Percentiles rank a stretch among this genome's conserved stretches.
These are phyloP conservation scores for Rhodotorula sp. DNA, from an alignment of 1,284 basidiomycete genomes.

Conservation along the genomic window DNA sequence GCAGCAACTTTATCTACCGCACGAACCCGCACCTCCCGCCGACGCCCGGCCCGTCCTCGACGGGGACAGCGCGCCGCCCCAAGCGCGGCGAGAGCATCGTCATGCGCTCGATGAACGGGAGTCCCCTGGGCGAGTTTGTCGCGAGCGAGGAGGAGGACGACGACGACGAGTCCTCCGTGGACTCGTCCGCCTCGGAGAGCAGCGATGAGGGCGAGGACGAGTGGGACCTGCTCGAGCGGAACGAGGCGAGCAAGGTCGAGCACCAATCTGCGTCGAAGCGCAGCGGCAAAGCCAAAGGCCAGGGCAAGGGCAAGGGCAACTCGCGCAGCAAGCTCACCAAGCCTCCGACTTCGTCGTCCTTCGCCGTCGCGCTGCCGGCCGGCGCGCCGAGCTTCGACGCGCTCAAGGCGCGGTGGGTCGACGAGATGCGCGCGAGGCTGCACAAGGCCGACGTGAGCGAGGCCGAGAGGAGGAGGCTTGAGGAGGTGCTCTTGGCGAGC, in stretches of 20 bases:
- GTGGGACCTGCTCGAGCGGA: slow-evolving; percentile 30
- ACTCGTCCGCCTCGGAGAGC: too few species aligned
- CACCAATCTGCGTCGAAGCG: slow-evolving; percentile 4
- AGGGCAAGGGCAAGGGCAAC: not conserved
- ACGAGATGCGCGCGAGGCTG: slow-evolving; percentile 4
- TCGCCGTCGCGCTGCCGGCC: slow-evolving; percentile 1
- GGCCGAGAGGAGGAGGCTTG: slow-evolving; percentile 15
- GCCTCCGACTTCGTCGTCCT: not conserved
- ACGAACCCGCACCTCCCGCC: not conserved
- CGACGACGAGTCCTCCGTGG: too few species aligned
- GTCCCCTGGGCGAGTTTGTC: slow-evolving; percentile 33
- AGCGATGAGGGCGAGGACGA: slow-evolving; percentile 12
- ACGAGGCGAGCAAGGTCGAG: slow-evolving; percentile 27
- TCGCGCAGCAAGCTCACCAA: not conserved
- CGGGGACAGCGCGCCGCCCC: slow-evolving; percentile 6
- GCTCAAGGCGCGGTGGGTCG: slow-evolving; percentile 7
- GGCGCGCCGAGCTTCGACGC: slow-evolving; percentile 1
- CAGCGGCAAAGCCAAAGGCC: not conserved
- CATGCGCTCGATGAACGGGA: slow-evolving; percentile 25
- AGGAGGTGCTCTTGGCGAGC: slow-evolving; percentile 4
- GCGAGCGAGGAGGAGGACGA: slow-evolving; percentile 21
- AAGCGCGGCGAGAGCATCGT: slow-evolving; percentile 34
- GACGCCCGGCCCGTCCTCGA: not conserved
- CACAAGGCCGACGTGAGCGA: not conserved
- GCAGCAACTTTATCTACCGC: slow-evolving; percentile 25